Conservation (phyloP, 2,329 filamentous ascomycete species). For the Juglanconis oblonga region DNA sequence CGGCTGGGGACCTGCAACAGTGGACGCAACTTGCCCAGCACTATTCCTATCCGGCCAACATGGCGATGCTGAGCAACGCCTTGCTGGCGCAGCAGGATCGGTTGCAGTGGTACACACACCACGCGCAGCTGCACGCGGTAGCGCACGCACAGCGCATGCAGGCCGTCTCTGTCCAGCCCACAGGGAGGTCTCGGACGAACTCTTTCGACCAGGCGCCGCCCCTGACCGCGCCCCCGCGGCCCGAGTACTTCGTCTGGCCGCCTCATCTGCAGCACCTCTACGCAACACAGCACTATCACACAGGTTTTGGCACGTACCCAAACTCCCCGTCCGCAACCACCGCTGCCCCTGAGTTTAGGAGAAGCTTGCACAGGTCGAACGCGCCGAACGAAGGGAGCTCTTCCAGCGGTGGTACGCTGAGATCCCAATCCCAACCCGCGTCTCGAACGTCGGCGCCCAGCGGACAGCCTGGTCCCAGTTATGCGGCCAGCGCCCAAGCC, state of each 20-base stretch:
- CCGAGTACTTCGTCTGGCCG: constrained; percentile 54
- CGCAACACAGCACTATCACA: constrained; percentile 23
- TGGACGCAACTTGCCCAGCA: constrained; percentile 29
- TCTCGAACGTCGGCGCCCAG: constrained; percentile 39
- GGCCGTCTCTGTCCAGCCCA: constrained; percentile 31
- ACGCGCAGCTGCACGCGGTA: constrained; percentile 41
- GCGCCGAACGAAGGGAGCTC: constrained; percentile 46
- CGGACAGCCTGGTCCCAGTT: constrained; percentile 29
- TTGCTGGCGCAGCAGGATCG: constrained; percentile 43
- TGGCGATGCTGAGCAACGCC: constrained; percentile 19
- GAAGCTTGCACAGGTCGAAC: constrained; percentile 54
- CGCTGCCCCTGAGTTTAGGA: constrained; percentile 50
- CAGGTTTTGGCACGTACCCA: constrained; percentile 51
- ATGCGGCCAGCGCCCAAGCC: constrained; percentile 31
- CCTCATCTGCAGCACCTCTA: constrained; percentile 34
- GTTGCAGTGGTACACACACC: constrained; percentile 46
- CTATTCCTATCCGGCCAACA: constrained; percentile 15
- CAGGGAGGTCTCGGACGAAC: constrained; percentile 57
- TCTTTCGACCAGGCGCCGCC: constrained; percentile 59
- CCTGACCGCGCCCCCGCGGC: constrained; percentile 54
- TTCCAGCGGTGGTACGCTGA: constrained; percentile 52
- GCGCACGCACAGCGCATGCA: constrained; percentile 43
- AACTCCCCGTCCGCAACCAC: constrained; percentile 51
- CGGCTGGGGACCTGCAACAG: constrained; percentile 24
- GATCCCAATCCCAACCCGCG: constrained; percentile 66